phyloP scores from a whole-genome alignment of 1,284 basidiomycete species.

The Quambalaria eucalypti region DNA sequence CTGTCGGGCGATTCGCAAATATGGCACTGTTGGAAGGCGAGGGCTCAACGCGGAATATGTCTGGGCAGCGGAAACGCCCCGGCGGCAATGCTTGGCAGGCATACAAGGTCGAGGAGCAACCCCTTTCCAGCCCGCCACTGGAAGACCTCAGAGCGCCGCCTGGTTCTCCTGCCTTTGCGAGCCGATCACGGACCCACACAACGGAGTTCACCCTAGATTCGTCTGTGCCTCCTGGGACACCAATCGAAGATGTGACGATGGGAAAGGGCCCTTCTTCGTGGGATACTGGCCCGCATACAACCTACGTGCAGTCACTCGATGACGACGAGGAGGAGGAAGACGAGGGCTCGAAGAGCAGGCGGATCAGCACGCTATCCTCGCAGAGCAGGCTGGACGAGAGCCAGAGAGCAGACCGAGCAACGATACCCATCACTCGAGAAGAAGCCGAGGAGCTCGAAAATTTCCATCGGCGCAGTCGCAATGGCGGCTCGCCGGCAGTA shows the following conservation, averaged over 20 bases:
- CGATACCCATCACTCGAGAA: not conserved
- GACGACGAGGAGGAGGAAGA: not conserved
- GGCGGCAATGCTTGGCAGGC: not conserved
- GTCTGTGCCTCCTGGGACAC: not conserved
- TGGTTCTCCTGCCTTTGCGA: not conserved
- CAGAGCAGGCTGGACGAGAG: not conserved
- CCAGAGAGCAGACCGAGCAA: not conserved
- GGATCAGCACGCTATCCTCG: not conserved
- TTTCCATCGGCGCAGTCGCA: not conserved
- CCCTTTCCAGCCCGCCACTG: not conserved
- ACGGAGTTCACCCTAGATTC: not conserved
- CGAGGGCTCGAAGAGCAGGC: not conserved
- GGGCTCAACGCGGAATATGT: not conserved
- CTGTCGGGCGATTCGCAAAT: not conserved
- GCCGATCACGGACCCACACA: not conserved
- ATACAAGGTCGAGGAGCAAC: not conserved
- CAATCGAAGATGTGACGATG: not conserved
- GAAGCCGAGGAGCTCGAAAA: not conserved
- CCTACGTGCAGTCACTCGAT: not conserved
- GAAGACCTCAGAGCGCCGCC: not conserved
- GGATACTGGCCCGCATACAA: not conserved
- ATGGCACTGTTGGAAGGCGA: not conserved
- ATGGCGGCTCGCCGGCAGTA: not conserved
- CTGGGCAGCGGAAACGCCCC: not conserved
- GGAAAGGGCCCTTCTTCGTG: not conserved